Evolutionary conservation across 2,329 filamentous ascomycete species (phyloP).

Genomic region (Madurella fahalii): DNA sequence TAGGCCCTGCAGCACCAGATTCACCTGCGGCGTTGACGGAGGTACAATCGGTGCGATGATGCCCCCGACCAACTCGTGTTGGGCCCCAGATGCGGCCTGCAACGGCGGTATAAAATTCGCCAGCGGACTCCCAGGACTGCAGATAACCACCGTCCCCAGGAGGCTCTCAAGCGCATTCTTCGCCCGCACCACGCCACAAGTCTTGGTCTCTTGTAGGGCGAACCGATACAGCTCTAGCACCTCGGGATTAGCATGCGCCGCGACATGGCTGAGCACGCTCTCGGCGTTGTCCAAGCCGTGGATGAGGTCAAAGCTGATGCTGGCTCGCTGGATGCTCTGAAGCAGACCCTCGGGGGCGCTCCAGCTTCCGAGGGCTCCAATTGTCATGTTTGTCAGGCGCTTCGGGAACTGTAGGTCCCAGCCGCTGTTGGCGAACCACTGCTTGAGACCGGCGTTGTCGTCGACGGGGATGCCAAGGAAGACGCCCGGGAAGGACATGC

Average conservation of each 20-base stretch:
- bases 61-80: conserved; percentile 59
- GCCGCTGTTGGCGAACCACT: conserved; percentile 87
- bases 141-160: conserved; percentile 75
- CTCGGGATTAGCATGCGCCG: conserved; percentile 69
- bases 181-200: conserved; percentile 78
- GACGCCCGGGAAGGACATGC: conserved; percentile 75
- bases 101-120: conserved; percentile 67
- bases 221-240: conserved; percentile 75
- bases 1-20: conserved; percentile 68
- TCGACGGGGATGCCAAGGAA: conserved; percentile 76
- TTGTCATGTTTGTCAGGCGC: conserved; percentile 62
- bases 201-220: conserved; percentile 65
- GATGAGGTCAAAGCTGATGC: conserved; percentile 77
- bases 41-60: conserved; percentile 73
- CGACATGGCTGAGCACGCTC: conserved; percentile 69
- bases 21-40: conserved; percentile 63
- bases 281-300: conserved; percentile 74
- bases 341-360: conserved; percentile 70
- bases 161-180: conserved; percentile 66
- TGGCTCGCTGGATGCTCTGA: conserved; percentile 66
- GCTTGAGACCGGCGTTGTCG: conserved; percentile 44
- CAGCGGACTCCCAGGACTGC: conserved; percentile 64
- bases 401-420: conserved; percentile 70
- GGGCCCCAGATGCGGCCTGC: conserved; percentile 38
- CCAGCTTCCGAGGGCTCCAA: conserved; percentile 71